phyloP scores from a whole-genome alignment of 2,329 filamentous ascomycete species.

The Xylaria sp. region DNA sequence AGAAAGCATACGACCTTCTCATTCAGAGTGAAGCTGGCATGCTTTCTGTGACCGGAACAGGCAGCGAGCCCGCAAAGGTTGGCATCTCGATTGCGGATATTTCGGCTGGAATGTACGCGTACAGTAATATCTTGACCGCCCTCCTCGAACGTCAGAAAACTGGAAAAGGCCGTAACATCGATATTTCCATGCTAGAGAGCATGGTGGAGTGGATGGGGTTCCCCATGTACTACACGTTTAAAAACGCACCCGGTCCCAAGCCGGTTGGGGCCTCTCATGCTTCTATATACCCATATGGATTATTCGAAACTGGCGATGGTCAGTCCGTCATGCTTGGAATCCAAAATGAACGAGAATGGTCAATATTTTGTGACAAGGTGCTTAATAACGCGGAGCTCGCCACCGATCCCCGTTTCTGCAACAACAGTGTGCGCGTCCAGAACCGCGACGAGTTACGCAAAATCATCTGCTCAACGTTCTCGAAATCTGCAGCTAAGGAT shows the following conservation, averaged over 20 bases:
- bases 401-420: background rate
- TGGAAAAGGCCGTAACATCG: conserved; percentile 59
- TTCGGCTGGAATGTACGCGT: conserved; percentile 62
- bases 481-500: background rate
- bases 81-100: conserved; percentile 66
- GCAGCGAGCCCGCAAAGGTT: conserved; percentile 58
- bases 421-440: background rate
- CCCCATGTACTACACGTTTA: conserved; percentile 63
- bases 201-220: conserved; percentile 70
- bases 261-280: conserved; percentile 63
- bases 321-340: conserved; percentile 65
- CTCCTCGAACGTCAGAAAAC: conserved; percentile 60
- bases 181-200: conserved; percentile 67
- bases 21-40: conserved; percentile 65
- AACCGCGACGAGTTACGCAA: background rate
- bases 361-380: conserved; percentile 58
- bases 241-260: conserved; percentile 55
- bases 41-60: conserved; percentile 60
- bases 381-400: conserved; percentile 50
- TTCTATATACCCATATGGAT: conserved; percentile 66
- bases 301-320: conserved; percentile 60
- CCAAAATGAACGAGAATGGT: conserved; percentile 68
- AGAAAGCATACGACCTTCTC: conserved; percentile 66
- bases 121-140: conserved; percentile 61
- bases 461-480: background rate